A percentile compares a stretch with the other conserved stretches of the same genome.
Evolutionary conservation across 1,284 basidiomycete genomes (phyloP).

Genomic region (Volvariella surrecta): DNA sequence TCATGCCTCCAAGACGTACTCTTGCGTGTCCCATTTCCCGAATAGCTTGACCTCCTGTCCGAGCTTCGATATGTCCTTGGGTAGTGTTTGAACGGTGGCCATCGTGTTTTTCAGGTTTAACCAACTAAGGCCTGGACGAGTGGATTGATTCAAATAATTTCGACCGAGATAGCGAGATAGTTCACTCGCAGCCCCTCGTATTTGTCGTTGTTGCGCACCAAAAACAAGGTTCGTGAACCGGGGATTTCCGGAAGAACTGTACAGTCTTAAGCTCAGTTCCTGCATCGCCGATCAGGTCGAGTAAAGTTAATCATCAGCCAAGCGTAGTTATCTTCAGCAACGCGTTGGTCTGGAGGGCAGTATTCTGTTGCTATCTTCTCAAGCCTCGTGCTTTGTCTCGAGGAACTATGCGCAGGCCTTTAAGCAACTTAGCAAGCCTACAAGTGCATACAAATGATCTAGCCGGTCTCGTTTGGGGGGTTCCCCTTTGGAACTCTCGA

Average conservation of each 20-base stretch:
- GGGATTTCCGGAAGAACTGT: background rate
- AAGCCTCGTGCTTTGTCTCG: no score
- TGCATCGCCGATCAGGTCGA: constrained; percentile 24
- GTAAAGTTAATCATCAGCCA: no score
- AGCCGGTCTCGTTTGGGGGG: no score
- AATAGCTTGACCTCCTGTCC: constrained; percentile 90
- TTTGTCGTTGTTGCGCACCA: constrained; percentile 10
- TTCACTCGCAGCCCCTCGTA: background rate
- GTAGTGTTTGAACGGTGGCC: constrained; percentile 63
- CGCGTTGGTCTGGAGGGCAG: no score
- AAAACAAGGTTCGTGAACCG: constrained; percentile 15
- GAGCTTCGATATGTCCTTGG: constrained; percentile 79
- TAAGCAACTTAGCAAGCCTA: no score
- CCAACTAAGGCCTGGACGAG: constrained; percentile 23
- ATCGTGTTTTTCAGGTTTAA: constrained; percentile 29
- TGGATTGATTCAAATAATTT: constrained; percentile 8
- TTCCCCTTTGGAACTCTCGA: no score
- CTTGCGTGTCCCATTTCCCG: constrained; percentile 94
- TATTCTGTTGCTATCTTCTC: no score
- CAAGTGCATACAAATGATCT: no score
- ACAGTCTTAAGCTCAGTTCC: constrained; percentile 3
- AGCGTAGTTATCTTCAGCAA: no score
- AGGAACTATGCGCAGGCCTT: no score
- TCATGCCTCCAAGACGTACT: constrained; percentile 52
- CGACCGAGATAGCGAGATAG: constrained; percentile 8